phyloP scores from a whole-genome alignment of 345 rosid species.

The Xanthoceras sorbifolium region DNA sequence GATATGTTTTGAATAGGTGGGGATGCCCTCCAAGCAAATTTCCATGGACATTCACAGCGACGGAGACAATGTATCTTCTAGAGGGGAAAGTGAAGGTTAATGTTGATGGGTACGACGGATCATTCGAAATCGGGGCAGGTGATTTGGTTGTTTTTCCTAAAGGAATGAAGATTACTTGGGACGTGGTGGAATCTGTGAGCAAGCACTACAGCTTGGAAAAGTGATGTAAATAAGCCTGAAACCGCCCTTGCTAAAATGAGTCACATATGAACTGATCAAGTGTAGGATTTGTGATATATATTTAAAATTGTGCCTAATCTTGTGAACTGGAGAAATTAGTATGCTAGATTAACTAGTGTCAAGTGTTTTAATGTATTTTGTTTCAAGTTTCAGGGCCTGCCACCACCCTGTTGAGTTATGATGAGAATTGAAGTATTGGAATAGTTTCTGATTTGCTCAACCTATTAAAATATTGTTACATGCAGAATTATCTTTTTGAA shows the following conservation, averaged over 20 bases:
- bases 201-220: conserved; percentile 48
- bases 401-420: neutral
- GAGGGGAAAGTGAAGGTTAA: conserved; percentile 44
- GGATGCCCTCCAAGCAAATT: conserved; percentile 40
- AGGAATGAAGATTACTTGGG: conserved; percentile 54
- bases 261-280: neutral
- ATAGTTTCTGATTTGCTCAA: neutral
- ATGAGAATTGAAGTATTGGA: neutral
- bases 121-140: conserved; percentile 46
- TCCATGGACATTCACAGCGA: conserved; percentile 44
- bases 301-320: neutral
- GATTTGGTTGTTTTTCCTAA: conserved; percentile 53
- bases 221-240: conserved; percentile 5
- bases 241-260: neutral
- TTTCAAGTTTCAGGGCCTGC: neutral
- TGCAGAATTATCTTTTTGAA: no score
- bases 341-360: neutral
- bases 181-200: conserved; percentile 43
- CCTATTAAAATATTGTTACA: no score
- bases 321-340: neutral
- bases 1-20: conserved; percentile 32
- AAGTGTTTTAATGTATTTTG: neutral
- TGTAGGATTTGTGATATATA: neutral
- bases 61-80: conserved; percentile 49
- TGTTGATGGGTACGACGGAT: conserved; percentile 41